Evolutionary conservation across 2,329 filamentous ascomycete species (phyloP).

Genomic region (Diaporthe ampelina): DNA sequence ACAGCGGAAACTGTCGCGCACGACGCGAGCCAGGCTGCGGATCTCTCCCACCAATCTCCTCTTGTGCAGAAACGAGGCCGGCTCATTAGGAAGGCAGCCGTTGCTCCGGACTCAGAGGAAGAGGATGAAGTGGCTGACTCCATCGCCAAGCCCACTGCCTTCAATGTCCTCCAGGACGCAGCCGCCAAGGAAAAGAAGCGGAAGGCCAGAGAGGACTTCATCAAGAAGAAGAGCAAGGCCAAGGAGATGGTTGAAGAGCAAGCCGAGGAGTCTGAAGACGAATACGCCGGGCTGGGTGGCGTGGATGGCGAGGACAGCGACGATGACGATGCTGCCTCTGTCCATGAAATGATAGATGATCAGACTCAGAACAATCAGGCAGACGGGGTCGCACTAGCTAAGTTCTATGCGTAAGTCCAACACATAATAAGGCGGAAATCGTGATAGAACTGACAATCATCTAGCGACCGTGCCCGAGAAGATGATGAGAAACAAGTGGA

Average conservation of each 20-base stretch:
- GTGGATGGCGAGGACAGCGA: conserved; percentile 88
- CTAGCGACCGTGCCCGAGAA: conserved; percentile 81
- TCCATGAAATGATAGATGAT: conserved; percentile 93
- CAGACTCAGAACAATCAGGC: conserved; percentile 79
- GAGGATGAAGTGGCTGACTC: conserved; percentile 55
- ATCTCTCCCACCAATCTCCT: conserved; percentile 72
- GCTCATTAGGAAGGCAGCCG: conserved; percentile 59
- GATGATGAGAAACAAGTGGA: conserved; percentile 90
- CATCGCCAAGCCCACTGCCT: conserved; percentile 62
- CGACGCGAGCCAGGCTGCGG: conserved; percentile 48
- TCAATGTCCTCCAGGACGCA: conserved; percentile 78
- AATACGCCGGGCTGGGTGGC: conserved; percentile 95
- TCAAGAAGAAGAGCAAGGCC: conserved; percentile 89
- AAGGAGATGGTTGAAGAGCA: conserved; percentile 92
- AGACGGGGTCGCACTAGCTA: conserved; percentile 85
- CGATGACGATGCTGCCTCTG: conserved; percentile 78
- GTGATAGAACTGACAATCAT: conserved; percentile 33
- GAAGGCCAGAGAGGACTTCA: conserved; percentile 68
- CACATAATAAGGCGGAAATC: conserved; percentile 38
- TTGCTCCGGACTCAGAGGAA: conserved; percentile 42
- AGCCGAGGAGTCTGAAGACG: conserved; percentile 97
- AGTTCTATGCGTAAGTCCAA: conserved; percentile 86
- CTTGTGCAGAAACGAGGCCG: conserved; percentile 72
- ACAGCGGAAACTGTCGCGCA: conserved; percentile 78
- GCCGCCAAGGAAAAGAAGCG: conserved; percentile 68